Conservation (phyloP, 352 stramenopile genomes). For the Pythium diclinum region DNA sequence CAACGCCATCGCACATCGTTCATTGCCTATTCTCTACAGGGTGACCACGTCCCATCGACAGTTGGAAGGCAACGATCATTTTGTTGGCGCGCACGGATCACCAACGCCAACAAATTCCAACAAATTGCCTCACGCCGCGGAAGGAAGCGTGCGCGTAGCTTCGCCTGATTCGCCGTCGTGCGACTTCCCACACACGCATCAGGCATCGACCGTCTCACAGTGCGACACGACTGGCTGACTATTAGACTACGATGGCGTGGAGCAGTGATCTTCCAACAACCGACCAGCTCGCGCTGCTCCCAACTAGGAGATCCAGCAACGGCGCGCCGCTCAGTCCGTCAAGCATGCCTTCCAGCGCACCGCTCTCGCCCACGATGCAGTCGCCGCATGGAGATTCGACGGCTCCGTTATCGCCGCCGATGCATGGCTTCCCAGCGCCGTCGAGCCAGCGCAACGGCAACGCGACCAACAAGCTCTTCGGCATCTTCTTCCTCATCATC, state of each 20-base stretch:
- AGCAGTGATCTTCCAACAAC: conserved; percentile 1
- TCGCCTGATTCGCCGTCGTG: not conserved
- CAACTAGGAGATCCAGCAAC: conserved; percentile 15
- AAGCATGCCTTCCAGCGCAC: not conserved
- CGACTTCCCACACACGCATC: not conserved
- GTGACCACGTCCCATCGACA: not conserved
- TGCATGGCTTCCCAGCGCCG: not conserved
- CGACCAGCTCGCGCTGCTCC: not conserved
- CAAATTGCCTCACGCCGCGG: not conserved
- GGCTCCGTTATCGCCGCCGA: not conserved
- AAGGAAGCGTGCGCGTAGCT: not conserved
- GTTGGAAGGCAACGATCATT: not conserved
- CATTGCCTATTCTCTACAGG: not conserved
- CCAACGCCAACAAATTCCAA: not conserved
- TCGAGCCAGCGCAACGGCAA: conserved; percentile 11
- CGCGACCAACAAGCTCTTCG: conserved; percentile 21
- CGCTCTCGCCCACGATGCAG: conserved; percentile 5
- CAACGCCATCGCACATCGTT: too few relatives aligned
- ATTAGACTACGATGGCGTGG: not conserved
- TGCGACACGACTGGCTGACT: not conserved
- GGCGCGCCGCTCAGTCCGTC: not conserved
- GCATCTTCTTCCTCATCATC: conserved; percentile 44
- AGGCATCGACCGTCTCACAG: not conserved
- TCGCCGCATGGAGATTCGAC: not conserved
- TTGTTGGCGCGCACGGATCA: not conserved